Base-by-base conservation (phyloP, 2,329 filamentous ascomycete genomes). In the Claviceps arundinis region DNA sequence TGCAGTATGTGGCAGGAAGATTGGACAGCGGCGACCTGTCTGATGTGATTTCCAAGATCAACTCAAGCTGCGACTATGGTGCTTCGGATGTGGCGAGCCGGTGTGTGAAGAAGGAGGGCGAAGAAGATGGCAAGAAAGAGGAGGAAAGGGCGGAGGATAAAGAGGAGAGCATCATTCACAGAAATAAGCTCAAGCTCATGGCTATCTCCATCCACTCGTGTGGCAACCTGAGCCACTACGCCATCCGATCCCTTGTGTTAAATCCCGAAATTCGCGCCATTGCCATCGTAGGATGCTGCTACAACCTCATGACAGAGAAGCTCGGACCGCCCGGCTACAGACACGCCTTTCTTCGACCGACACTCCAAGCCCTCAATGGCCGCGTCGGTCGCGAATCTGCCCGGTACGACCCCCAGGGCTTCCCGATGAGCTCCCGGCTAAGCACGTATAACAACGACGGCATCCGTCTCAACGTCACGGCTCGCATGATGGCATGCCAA, bases 401-500 rank as follows among this genome's bases (percentile, higher is more conserved):
- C 50, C 79, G 81, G n/a, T 82, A 78, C 59, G 93, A 97, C 61
- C 87, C 88, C 0, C 84, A 96, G 56, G 93, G 93, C 4, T 98
- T 96, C 61, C 93, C 93, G 0, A 93, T 98, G 85, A 94, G 87
- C 54, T 73, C 83, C 45, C 77, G 76, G 14, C 73, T 96, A 48
- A 75, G 62, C 67, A 80, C 66, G 3, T 78, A 84, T 59, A 67
- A 72, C 19, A 71, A 68, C 16, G 72, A 74, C 8, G 89, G 89
- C 2, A 75, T 97, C 47, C 79, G 87, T 24, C 75, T 97, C 53
- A 97, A 98, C 67, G 95, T 97, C 63, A 98, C 93, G 4, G 89
- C 93, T 1, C 81, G 93, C 45, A 95, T 95, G 85, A 96, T 97
- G 91, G 91, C 91, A 2, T 90, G 94, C 48, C 93, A 98, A 70